phyloP scores from a whole-genome alignment of 345 rosid genomes.

The Nasturtium officinale region DNA sequence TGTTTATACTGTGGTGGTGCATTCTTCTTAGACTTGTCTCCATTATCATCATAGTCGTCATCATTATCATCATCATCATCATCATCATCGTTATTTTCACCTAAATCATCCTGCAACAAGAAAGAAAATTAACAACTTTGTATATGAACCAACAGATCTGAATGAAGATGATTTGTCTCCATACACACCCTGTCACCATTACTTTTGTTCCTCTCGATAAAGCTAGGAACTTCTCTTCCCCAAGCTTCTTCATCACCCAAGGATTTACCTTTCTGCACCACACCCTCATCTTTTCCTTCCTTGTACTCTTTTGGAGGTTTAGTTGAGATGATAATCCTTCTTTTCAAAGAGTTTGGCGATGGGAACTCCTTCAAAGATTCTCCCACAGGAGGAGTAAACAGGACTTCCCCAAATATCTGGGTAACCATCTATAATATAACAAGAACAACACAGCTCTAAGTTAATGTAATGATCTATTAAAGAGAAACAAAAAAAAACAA shows the following conservation, averaged over 20 bases:
- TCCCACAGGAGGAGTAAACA: constrained; percentile 64
- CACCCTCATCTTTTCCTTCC: constrained; percentile 38
- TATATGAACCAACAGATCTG: constrained; percentile 17
- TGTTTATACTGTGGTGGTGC: constrained; percentile 47
- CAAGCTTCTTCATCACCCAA: constrained; percentile 67
- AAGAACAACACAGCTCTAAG: constrained; percentile 9
- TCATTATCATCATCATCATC: constrained; percentile 47
- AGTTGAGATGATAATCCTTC: constrained; percentile 69
- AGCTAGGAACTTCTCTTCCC: constrained; percentile 74
- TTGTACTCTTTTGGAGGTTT: constrained; percentile 86
- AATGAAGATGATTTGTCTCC: constrained; percentile 15
- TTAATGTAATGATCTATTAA: neutral
- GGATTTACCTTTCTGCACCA: constrained; percentile 47
- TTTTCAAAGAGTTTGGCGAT: constrained; percentile 67
- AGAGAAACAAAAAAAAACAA: neutral
- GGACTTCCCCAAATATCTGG: constrained; percentile 71
- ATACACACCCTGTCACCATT: constrained; percentile 18
- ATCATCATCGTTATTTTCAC: constrained; percentile 34
- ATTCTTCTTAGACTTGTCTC: constrained; percentile 38
- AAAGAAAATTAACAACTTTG: neutral
- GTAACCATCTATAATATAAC: constrained; percentile 65
- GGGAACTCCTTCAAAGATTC: constrained; percentile 73
- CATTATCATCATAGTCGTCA: constrained; percentile 42
- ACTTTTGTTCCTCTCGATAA: constrained; percentile 40
- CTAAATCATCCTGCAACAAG: constrained; percentile 49